Evolutionary conservation across 805 yeast species (phyloP), one percentile per base, ranked within the genome.

Genomic region (Ogataea ramenticola): DNA sequence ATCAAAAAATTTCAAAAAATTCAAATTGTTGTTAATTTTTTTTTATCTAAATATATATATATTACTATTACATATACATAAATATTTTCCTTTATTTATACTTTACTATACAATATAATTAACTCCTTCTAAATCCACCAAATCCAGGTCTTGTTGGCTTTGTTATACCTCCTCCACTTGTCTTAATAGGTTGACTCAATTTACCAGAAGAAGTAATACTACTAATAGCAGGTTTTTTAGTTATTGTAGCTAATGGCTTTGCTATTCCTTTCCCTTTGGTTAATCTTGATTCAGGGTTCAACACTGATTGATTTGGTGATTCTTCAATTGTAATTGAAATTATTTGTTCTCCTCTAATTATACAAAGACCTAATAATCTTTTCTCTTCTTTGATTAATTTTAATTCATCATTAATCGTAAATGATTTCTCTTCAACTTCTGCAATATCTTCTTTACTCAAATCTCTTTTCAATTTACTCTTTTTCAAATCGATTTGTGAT

Each of bases 281-380:
- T 26, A 62, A 48, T 38, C 65, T 54, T 19, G 59, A 36, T 34
- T 58, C 56, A 9, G 68, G 66, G 43, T 57, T 62, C 31, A 58
- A 42, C 7, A 49, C 49, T 2, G 51, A 43, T 22, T 69, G 53
- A 46, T 67, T 62, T 36, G 78, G 71, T 45, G 87, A 76, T n/a
- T 81, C 71, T 65, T 86, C 91, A 29, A 86, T 78, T 26, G 75
- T 72, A 19, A 84, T 67, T 43, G 89, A 77, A 12, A 90, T 78
- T 24, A 93, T 79, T 51, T 83, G 86, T 51, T 88, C 96, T 2
- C 99, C 99, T 53, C 98, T 74, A 39, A 91, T 66, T 32, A 91
- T 83, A 2, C 86, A 75, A 42, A 93, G 71, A 0, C 98, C 98
- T 21, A 93, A 65, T 5, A 79, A 67, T 45, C 98, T 70, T 55